These are phyloP conservation scores for Syzygium jambos DNA, from an alignment of 345 rosid genomes.

Conservation along the genomic window DNA sequence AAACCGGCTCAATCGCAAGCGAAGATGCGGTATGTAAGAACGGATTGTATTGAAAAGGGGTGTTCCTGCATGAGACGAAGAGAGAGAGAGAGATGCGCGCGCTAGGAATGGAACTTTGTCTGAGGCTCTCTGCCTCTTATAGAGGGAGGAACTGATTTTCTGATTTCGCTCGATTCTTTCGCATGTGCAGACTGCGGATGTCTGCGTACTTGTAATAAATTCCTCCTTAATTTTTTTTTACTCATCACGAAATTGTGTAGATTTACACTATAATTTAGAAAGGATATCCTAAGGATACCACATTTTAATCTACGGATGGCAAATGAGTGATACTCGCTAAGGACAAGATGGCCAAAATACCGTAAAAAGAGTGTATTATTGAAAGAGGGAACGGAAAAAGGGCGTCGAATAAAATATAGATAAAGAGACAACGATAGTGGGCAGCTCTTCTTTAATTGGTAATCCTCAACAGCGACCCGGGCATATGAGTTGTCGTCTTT, in stretches of 20 bases:
- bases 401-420: not conserved
- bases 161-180: too few relatives aligned
- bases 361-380: too few relatives aligned
- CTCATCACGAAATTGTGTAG: not conserved
- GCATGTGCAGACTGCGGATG: too few relatives aligned
- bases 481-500: not conserved
- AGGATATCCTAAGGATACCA: not conserved
- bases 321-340: fast-evolving
- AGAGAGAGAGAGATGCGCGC: not conserved
- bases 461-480: not conserved
- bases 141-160: too few relatives aligned
- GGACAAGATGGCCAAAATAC: too few relatives aligned
- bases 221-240: too few relatives aligned
- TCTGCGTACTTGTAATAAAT: too few relatives aligned
- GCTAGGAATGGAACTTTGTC: too few relatives aligned
- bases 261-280: not conserved
- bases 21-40: not conserved
- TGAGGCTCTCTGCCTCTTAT: too few relatives aligned
- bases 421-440: not conserved
- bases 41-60: not conserved
- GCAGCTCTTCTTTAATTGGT: not conserved
- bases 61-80: not conserved
- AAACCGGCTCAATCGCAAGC: not conserved
- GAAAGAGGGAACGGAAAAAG: too few relatives aligned
- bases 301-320: too few relatives aligned